Evolutionary conservation across 495 filamentous ascomycete species (phyloP).

Genomic region (Daldinia decipiens): DNA sequence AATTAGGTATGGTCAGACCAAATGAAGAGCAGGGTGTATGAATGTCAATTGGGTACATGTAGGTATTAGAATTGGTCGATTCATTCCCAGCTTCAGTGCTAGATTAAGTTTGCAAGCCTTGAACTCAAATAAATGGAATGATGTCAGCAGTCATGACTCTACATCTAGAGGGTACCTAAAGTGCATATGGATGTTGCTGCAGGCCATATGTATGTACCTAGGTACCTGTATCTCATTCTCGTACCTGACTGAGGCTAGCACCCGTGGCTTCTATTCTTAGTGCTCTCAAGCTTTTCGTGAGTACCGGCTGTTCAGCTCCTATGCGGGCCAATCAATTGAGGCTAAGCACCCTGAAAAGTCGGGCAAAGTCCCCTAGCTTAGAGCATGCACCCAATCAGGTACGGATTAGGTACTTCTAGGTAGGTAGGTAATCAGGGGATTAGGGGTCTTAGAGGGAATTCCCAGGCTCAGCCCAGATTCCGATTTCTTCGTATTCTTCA

Average conservation of each 20-base stretch:
- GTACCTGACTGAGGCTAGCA: conserved; percentile 3
- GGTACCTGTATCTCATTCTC: not conserved
- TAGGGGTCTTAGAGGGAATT: conserved; percentile 19
- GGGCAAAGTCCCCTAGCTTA: not conserved
- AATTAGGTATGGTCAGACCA: not conserved
- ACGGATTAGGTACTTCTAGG: no score
- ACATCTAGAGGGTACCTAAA: not conserved
- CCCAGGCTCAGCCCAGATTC: conserved; percentile 25
- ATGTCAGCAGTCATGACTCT: conserved; percentile 18
- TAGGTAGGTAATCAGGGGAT: conserved; percentile 7
- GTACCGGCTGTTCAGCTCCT: conserved; percentile 39
- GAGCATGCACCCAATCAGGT: not conserved
- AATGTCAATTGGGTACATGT: no score
- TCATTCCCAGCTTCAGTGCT: conserved; percentile 12
- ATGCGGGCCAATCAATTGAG: conserved; percentile 43
- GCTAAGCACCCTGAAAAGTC: conserved; percentile 23
- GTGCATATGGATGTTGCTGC: not conserved
- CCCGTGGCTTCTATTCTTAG: conserved; percentile 39
- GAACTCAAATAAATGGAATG: conserved; percentile 16
- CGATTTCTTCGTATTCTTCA: conserved; percentile 39
- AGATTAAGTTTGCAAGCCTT: conserved; percentile 26
- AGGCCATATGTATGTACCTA: no score
- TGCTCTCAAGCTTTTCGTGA: conserved; percentile 30
- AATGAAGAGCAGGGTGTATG: not conserved
- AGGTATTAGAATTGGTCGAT: not conserved